Evolutionary conservation across 208 protist genomes (phyloP).

Genomic region (Crithidia sp.): DNA sequence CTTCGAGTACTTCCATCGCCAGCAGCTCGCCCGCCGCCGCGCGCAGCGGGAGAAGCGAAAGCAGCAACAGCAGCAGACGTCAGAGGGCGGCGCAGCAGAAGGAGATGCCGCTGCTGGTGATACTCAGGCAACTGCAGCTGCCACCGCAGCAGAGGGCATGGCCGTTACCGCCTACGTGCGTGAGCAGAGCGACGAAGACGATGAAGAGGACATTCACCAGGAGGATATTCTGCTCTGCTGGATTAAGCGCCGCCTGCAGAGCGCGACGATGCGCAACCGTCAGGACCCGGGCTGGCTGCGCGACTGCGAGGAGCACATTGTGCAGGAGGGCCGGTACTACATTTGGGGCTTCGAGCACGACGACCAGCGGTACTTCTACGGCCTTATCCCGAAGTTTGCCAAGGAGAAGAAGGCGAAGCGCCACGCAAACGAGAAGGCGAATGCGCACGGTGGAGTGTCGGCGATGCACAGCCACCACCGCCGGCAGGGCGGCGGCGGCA

Average conservation of each 20-base stretch:
- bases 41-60: conserved; percentile 14
- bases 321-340: conserved; percentile 69
- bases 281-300: conserved; percentile 58
- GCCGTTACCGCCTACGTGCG: background rate
- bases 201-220: conserved; percentile 39
- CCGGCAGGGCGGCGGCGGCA: conserved; percentile 1
- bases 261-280: conserved; percentile 38
- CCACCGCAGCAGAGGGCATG: background rate
- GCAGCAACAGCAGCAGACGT: background rate
- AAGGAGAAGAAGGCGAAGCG: conserved; percentile 41
- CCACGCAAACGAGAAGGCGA: conserved; percentile 16
- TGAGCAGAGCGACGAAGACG: conserved; percentile 13
- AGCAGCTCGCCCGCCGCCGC: conserved; percentile 21
- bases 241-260: conserved; percentile 55
- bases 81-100: background rate
- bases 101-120: background rate
- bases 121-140: background rate
- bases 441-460: background rate
- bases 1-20: conserved; percentile 42
- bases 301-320: conserved; percentile 37
- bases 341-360: conserved; percentile 72
- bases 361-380: conserved; percentile 57
- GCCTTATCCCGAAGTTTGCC: conserved; percentile 66
- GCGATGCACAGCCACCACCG: conserved; percentile 17
- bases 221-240: conserved; percentile 60